Conservation (phyloP, 2,329 filamentous ascomycete species). For the Xylariaceae sp. region DNA sequence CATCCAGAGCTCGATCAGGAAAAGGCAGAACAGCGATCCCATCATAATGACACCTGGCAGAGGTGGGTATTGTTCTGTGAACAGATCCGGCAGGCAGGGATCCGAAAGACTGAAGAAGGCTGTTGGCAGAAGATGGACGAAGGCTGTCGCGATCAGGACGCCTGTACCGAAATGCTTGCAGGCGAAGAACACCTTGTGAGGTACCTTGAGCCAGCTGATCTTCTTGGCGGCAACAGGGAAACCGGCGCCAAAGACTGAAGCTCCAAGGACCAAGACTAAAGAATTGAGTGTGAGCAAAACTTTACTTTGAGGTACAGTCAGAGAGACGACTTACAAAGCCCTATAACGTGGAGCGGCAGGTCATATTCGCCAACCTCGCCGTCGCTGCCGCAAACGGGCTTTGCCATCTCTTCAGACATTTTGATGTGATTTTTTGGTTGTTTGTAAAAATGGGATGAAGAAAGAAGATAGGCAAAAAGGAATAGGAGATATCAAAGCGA, state of each 20-base stretch:
- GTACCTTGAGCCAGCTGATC: constrained; percentile 54
- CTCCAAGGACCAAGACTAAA: constrained; percentile 17
- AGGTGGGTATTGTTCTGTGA: constrained; percentile 55
- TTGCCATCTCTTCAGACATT: constrained; percentile 24
- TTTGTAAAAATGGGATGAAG: too few species aligned
- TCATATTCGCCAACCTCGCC: constrained; percentile 36
- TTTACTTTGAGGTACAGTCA: too few species aligned
- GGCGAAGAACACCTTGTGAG: constrained; percentile 53
- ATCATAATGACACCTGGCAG: constrained; percentile 64
- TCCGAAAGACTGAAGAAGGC: constrained; percentile 50
- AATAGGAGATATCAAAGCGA: constrained; percentile 9
- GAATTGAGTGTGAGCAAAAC: background rate
- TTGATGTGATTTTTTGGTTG: background rate
- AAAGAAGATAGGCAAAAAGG: constrained; percentile 4
- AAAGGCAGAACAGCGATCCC: constrained; percentile 55
- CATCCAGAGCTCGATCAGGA: constrained; percentile 59
- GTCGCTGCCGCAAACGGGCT: constrained; percentile 37
- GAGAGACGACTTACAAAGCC: constrained; percentile 33
- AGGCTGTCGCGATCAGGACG: constrained; percentile 68
- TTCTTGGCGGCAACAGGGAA: constrained; percentile 52
- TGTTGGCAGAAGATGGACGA: constrained; percentile 64
- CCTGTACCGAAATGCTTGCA: constrained; percentile 68
- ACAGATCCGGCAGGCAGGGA: constrained; percentile 55
- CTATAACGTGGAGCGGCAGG: constrained; percentile 35
- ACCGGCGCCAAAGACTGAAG: constrained; percentile 42